Evolutionary conservation across 2,329 filamentous ascomycete genomes (phyloP).

Genomic region (Thielaviopsis euricoi): DNA sequence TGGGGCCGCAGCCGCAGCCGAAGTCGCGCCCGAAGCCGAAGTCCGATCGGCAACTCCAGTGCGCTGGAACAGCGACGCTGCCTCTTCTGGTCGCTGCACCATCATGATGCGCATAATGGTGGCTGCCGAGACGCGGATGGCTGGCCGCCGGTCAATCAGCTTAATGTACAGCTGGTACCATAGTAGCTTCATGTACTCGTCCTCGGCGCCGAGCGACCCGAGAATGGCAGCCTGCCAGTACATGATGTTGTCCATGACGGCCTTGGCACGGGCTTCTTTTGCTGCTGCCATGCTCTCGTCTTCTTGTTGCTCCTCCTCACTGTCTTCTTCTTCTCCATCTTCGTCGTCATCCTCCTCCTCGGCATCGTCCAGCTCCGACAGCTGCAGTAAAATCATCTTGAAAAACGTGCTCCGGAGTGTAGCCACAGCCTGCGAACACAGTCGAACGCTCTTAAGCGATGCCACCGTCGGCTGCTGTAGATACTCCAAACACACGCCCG

Average conservation of each 20-base stretch:
- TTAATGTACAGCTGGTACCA: constrained; percentile 91
- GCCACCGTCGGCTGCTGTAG: constrained; percentile 73
- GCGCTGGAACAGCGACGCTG: constrained; percentile 48
- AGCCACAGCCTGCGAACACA: constrained; percentile 70
- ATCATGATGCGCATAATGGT: constrained; percentile 83
- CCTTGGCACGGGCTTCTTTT: constrained; percentile 21
- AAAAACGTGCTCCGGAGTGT: constrained; percentile 65
- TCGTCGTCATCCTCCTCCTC: constrained; percentile 39
- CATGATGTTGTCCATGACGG: constrained; percentile 68
- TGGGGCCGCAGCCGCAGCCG: not conserved
- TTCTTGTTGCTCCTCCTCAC: constrained; percentile 40
- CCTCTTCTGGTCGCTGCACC: constrained; percentile 81
- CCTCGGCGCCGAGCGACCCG: constrained; percentile 57
- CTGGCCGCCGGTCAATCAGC: constrained; percentile 51
- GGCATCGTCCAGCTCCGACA: constrained; percentile 66
- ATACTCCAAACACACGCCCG: constrained; percentile 72
- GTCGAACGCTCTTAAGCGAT: constrained; percentile 67
- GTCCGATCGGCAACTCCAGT: constrained; percentile 34
- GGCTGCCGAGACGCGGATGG: constrained; percentile 59
- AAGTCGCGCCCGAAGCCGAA: not conserved
- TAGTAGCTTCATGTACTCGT: constrained; percentile 68
- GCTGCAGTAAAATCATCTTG: constrained; percentile 58
- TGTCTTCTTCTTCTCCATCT: constrained; percentile 19
- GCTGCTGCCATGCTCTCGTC: not conserved
- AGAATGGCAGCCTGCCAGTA: constrained; percentile 95